Percentiles rank a stretch among this genome's conserved stretches.
These are phyloP conservation scores for Irpex rosettiformis DNA, from an alignment of 1,284 basidiomycete genomes.

Conservation along the genomic window DNA sequence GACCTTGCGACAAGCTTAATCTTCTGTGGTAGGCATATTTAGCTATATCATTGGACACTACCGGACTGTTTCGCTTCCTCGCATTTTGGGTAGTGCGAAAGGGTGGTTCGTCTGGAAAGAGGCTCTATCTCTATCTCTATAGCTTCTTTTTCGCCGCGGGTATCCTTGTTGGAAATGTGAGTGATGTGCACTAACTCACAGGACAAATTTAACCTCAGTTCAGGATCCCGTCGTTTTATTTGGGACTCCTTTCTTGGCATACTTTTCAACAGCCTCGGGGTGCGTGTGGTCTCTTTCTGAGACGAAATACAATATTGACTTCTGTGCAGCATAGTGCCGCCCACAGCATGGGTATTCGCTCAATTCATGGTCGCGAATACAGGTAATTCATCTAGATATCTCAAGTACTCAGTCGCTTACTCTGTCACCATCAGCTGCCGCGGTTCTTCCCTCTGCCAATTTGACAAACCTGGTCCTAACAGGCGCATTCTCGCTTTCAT, in stretches of 20 bases:
- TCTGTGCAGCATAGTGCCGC: conserved; percentile 41
- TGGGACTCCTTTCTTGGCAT: conserved; percentile 84
- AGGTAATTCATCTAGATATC: conserved; percentile 38
- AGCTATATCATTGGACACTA: conserved; percentile 88
- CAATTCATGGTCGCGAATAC: conserved; percentile 83
- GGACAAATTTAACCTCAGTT: not conserved
- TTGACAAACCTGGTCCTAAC: conserved; percentile 70
- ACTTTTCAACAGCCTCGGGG: conserved; percentile 74
- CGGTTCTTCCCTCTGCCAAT: conserved; percentile 57
- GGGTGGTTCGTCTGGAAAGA: conserved; percentile 67
- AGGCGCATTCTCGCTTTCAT: conserved; percentile 47
- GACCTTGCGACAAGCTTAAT: not conserved
- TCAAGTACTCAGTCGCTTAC: not conserved
- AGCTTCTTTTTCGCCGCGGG: conserved; percentile 59
- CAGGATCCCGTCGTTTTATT: conserved; percentile 82
- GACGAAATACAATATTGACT: conserved; percentile 34
- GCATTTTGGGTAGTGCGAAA: conserved; percentile 86
- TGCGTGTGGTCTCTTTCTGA: conserved; percentile 35
- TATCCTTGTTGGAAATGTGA: conserved; percentile 78
- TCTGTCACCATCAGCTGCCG: conserved; percentile 25
- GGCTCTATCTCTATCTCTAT: conserved; percentile 49
- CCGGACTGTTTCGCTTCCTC: conserved; percentile 82
- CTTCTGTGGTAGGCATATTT: conserved; percentile 70
- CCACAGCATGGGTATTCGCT: conserved; percentile 64
- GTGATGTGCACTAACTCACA: conserved; percentile 11